Conservation (phyloP, 495 filamentous ascomycete species). For the Podospora didyma region DNA sequence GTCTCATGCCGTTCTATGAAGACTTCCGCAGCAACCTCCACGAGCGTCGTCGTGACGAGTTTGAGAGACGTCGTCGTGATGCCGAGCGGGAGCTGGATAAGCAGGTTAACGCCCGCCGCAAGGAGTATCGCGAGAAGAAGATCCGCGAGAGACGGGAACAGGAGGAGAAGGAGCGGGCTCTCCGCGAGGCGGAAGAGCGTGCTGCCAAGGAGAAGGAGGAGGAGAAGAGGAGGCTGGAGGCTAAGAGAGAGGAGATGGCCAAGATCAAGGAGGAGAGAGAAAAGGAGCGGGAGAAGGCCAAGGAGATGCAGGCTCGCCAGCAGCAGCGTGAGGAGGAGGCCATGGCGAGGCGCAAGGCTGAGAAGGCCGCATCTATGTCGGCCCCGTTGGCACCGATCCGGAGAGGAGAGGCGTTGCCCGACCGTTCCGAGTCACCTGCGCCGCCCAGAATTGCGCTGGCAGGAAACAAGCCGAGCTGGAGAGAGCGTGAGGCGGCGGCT, state of each 20-base stretch:
- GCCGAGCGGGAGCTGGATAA: slow-evolving; percentile 86
- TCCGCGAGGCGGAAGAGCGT: slow-evolving; percentile 81
- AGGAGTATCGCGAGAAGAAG: slow-evolving; percentile 74
- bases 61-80: slow-evolving; percentile 84
- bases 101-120: slow-evolving; percentile 79
- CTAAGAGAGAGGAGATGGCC: slow-evolving; percentile 52
- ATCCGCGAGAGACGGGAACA: slow-evolving; percentile 72
- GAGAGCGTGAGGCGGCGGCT: slow-evolving; percentile 37
- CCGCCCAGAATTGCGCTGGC: slow-evolving; percentile 28
- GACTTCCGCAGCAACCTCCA: slow-evolving; percentile 73
- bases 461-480: slow-evolving; percentile 39
- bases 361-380: slow-evolving; percentile 33
- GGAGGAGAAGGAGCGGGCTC: slow-evolving; percentile 72
- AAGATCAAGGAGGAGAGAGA: slow-evolving; percentile 79
- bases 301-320: slow-evolving; percentile 48
- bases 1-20: slow-evolving; percentile 78
- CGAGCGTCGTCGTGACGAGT: slow-evolving; percentile 86
- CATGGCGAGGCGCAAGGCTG: slow-evolving; percentile 45
- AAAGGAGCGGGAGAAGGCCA: slow-evolving; percentile 65
- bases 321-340: slow-evolving; percentile 52
- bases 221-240: slow-evolving; percentile 68
- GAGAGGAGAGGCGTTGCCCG: slow-evolving; percentile 34
- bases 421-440: slow-evolving; percentile 30
- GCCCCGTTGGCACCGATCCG: slow-evolving; percentile 12
- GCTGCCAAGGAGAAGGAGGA: slow-evolving; percentile 77